Evolutionary conservation across 1,284 basidiomycete genomes (phyloP), one percentile per base, ranked within the genome.

Genomic region (Cutaneotrichosporon curvatum): DNA sequence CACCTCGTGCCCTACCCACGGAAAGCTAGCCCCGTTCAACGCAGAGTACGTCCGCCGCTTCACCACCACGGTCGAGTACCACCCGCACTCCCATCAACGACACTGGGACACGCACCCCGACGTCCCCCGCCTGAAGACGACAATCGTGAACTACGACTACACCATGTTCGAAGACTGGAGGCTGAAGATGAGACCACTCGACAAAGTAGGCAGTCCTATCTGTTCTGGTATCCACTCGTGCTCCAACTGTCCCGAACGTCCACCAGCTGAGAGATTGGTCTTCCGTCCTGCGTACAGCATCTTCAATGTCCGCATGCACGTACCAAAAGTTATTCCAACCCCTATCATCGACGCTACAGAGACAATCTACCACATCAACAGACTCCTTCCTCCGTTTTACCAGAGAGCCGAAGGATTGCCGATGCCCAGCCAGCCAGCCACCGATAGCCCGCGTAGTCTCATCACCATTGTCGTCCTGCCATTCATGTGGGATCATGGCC

Each of bases 381-480:
- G 25, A 28, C 25, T 28, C 25, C 25, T 28, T 28, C 25, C 25
- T 12, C 25, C 25, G 8, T 28, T 7, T 12, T 28, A 28, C 12
- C 8, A 7, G 25, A 28, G 25, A 28, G 12, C 8, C 25, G 25
- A 28, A 7, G 8, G 25, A 12, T 7, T 28, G 25, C 8, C 25
- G 25, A 7, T 28, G 8, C 25, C 25, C 25, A 28, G n/a, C n/a
- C 32, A 15, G 8, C 32, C 15, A 15, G 8, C 32, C 8, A 15
- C 6, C 8, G 32, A n/a, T 34, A n/a, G 15, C 8, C 32, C 16
- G 32, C 32, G 32, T 9, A 34, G n/a, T 9, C 32, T 7, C 32
- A 9, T 46, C 33, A 46, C 45, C 2, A 34, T 46, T 21, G 45
- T 46, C 16, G 15, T 40, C 8, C 19, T 46, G 15, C 45, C 45